Base-by-base conservation (phyloP, 805 yeast genomes). In the Blastobotrys chiropterorum region DNA sequence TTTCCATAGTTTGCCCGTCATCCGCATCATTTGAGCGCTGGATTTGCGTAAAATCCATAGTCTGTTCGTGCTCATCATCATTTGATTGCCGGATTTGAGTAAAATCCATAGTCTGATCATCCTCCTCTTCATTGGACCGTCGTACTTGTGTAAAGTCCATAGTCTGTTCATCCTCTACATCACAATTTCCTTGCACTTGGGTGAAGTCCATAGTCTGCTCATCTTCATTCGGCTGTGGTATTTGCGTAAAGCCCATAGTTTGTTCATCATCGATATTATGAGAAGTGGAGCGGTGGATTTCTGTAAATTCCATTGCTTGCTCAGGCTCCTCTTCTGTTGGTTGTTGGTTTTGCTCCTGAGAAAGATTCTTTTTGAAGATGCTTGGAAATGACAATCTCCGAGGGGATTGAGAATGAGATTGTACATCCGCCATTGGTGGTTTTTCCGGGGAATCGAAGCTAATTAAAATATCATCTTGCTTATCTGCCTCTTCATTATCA, bases 71-170 rank as follows among this genome's bases (percentile, higher is more conserved):
- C n/a, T n/a, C 46, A 14, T 48, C 51, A 3, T 26, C 40, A 15
- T 31, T 34, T 14, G 40, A 30, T 17, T 15, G 46, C 31, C 31
- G 11, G 26, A 44, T 19, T 15, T 16, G 21, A 16, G 40, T 20
- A 16, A 19, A 41, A 4, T 46, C 49, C 40, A 38, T 49, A 19
- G 45, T 41, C 19, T 31, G 31, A 30, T 20, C 45, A 2, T 44
- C 19, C 3, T 52, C 50, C 11, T 21, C 44, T 6, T n/a, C 11
- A 1, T 16, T 14, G 4, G 21, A 14, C 7, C 39, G 14, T 21
- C 44, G 46, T 2, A 38, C 43, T 20, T 26, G 45, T 38, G 68
- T 62, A 16, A 63, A 43, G n/a, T 65, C 67, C 67, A 65, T 65
- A 5, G 54, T 50, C 17, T 31, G 44, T 20, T 57, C 61, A 16